phyloP scores from a whole-genome alignment of 2,329 filamentous ascomycete genomes.

The Hymenoscyphus linearis region DNA sequence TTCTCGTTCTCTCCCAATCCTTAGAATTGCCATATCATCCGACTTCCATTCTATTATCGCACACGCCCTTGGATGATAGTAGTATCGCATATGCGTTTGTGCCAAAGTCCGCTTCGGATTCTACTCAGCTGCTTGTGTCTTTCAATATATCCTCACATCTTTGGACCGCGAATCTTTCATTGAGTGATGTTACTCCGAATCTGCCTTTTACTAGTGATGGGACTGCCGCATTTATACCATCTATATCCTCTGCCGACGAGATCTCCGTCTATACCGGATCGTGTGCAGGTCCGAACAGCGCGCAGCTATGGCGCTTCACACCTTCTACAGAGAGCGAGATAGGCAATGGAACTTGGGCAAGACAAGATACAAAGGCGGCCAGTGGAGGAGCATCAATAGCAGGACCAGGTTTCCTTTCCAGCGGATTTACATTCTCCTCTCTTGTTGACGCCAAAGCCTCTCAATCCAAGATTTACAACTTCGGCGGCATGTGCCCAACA shows the following conservation, averaged over 20 bases:
- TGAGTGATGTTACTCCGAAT: slow-evolving; percentile 47
- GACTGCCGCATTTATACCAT: slow-evolving; percentile 59
- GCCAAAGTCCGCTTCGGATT: slow-evolving; percentile 33
- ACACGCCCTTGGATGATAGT: slow-evolving; percentile 41
- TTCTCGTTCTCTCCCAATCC: slow-evolving; percentile 31
- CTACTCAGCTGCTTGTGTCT: slow-evolving; percentile 47
- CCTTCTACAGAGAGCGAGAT: slow-evolving; percentile 37
- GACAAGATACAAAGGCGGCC: slow-evolving; percentile 36
- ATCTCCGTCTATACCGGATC: slow-evolving; percentile 71
- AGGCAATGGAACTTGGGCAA: slow-evolving; percentile 51
- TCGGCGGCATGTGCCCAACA: slow-evolving; percentile 84
- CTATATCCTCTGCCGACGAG: slow-evolving; percentile 61
- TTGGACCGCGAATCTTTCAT: slow-evolving; percentile 38
- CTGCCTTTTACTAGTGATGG: slow-evolving; percentile 58
- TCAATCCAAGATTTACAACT: slow-evolving; percentile 39
- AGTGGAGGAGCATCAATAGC: slow-evolving; percentile 31
- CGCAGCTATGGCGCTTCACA: slow-evolving; percentile 64
- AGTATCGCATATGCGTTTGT: slow-evolving; percentile 65
- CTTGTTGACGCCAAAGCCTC: slow-evolving; percentile 27
- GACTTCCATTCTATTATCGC: slow-evolving; percentile 61
- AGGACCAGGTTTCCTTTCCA: slow-evolving; percentile 46
- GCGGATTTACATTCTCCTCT: slow-evolving; percentile 34
- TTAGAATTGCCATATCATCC: slow-evolving; percentile 68
- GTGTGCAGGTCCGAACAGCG: slow-evolving; percentile 51
- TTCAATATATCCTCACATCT: slow-evolving; percentile 60